Evolutionary conservation across 2,329 filamentous ascomycete genomes (phyloP), one percentile per base, ranked within the genome.

Genomic region (Nigrospora oryzae): DNA sequence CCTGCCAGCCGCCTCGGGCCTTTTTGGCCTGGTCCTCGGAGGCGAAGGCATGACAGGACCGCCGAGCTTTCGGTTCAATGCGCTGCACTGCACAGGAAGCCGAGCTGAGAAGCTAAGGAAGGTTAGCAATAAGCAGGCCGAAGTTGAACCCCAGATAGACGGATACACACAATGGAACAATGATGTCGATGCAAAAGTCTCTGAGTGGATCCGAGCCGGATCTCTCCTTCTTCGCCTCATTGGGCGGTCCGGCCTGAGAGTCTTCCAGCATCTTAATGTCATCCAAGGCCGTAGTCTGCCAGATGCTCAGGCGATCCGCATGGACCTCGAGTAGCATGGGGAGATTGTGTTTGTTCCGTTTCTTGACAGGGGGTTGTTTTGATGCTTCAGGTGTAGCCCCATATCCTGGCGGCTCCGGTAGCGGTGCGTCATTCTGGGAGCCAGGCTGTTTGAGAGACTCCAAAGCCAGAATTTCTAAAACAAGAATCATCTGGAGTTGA

Each of bases 161-260:
- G 14, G 17, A 28, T 8, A 64, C 79, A 72, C 68, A 84, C 79
- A 91, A 91, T 32, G 87, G 86, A 38, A 89, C 69, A 53, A 93
- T 81, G 36, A 93, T 83, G 57, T 93, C 86, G 14, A 86, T 72
- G 56, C 86, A 91, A 58, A 91, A 93, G 58, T 85, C 83, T 50
- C 76, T 79, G 7, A 90, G 66, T 7, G 83, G 79, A 56, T 90
- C 86, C 0, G 70, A 67, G 16, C 70, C 67, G 46, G 63, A 51
- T 45, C 65, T 68, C 46, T 68, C 66, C 44, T 59, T 62, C 45
- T 63, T 64, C 3, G 62, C 60, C 36, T 66, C 64, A 3, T 51
- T 49, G 1, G 60, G 53, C 5, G 59, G 53, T 3, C 55, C 58
- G 3, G 58, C 50, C 49, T 77, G 74, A 1, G 72, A 69, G 44